Percentiles rank a stretch among this genome's conserved stretches.
phyloP scores from a whole-genome alignment of 352 stramenopile genomes.

The Phytopythium helicoides region DNA sequence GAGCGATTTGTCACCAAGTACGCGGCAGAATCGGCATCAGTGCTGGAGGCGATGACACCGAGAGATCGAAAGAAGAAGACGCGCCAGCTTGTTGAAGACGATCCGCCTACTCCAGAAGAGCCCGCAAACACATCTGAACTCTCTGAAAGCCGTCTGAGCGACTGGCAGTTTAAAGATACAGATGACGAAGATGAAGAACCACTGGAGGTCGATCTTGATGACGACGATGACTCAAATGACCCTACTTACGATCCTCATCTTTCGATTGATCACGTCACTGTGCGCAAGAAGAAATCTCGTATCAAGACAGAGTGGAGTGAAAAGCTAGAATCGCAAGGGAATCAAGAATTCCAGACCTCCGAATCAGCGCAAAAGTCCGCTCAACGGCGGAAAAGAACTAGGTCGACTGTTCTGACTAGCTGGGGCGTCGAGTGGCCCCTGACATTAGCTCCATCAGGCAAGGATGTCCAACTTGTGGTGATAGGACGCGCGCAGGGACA shows the following conservation, averaged over 20 bases:
- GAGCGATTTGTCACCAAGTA: constrained; percentile 3
- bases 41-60: constrained; percentile 10
- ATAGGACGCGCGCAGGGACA: constrained; percentile 26
- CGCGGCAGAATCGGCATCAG: not conserved
- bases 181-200: constrained; percentile 1
- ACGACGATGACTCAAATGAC: constrained; percentile 2
- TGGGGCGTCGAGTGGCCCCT: constrained; percentile 35
- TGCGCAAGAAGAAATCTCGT: constrained; percentile 2
- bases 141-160: not conserved
- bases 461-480: constrained; percentile 17
- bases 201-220: not conserved
- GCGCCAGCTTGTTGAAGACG: not conserved
- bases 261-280: not conserved
- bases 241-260: not conserved
- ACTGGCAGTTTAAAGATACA: not conserved
- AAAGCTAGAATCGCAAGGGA: not conserved
- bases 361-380: not conserved
- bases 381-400: not conserved
- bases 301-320: not conserved
- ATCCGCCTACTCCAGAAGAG: not conserved
- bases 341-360: not conserved
- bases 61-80: constrained; percentile 11
- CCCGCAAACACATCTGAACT: not conserved
- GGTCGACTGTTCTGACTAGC: constrained; percentile 10
- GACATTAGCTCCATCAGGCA: not conserved